Evolutionary conservation across 768 basidiomycete genomes (phyloP), one percentile per base, ranked within the genome.

Genomic region (Tylopilus intermedius): DNA sequence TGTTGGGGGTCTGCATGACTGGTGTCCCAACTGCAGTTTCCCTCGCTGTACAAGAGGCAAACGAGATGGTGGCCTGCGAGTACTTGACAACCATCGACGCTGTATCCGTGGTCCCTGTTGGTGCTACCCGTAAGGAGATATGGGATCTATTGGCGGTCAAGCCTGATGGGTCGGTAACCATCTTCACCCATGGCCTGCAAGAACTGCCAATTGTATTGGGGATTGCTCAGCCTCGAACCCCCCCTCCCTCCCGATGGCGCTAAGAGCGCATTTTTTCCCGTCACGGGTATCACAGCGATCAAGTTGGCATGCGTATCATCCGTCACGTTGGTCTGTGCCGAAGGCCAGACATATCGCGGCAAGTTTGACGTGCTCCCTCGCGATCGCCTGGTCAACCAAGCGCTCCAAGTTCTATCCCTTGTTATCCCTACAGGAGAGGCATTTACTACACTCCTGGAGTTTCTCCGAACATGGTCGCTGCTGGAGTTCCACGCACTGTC

Each of bases 81-180:
- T 69, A 64, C n/a, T 21, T 77, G 13, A 61, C 71, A 65, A 37
- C 70, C 62, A 54, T 74, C 10, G 65, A 71, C 8, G 86, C 79
- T 0, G 60, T 79, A 1, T 79, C 84, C 2, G 76, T 80, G 0
- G 72, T 78, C 1, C 71, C 88, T 3, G 68, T 93, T 37, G 73
- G 78, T 18, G 79, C 82, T 2, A 87, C 86, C 3, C 81, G 93
- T n/a, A 69, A 70, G 7, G 70, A 74, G 13, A 74, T 90, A 13
- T 76, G 76, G 64, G 94, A 96, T 66, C 71, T 93, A 10, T 68
- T 95, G 4, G 68, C 86, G 13, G 67, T 90, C 45, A 81, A 78
- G 45, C 76, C 82, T 3, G 73, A 80, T 44, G 76, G 82, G 29
- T 66, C 66, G 8, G 67, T 91, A 9, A 67, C 72, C 0, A 62